Conservation (phyloP, 2,329 filamentous ascomycete species). For the Pyrenophora teres region DNA sequence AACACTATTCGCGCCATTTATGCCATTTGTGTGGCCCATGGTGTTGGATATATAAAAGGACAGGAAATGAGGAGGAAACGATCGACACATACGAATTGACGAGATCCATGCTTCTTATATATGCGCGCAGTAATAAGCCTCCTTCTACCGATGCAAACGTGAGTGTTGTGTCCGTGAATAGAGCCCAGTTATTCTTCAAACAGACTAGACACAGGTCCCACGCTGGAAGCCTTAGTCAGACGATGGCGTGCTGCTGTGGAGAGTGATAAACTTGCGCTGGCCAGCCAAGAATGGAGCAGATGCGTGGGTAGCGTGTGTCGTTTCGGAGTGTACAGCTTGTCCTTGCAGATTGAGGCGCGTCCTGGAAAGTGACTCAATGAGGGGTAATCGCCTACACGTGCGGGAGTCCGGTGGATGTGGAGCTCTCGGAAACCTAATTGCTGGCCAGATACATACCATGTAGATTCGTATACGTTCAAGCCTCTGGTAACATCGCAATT, state of each 20-base stretch:
- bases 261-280: not conserved
- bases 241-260: conserved; percentile 13
- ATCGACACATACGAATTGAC: conserved; percentile 47
- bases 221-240: conserved; percentile 34
- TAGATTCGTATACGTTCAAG: not conserved
- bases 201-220: conserved; percentile 28
- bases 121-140: conserved; percentile 11
- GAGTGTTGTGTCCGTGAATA: not conserved
- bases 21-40: conserved; percentile 31
- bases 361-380: conserved; percentile 32
- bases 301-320: conserved; percentile 34
- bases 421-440: not conserved
- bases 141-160: not conserved
- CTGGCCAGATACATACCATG: not conserved
- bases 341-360: conserved; percentile 17
- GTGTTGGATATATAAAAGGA: conserved; percentile 1
- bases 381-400: conserved; percentile 32
- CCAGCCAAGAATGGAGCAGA: conserved; percentile 17
- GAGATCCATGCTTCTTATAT: conserved; percentile 46
- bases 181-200: conserved; percentile 19
- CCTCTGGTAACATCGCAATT: conserved; percentile 1
- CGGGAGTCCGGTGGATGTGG: conserved; percentile 26
- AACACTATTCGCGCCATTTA: conserved; percentile 19
- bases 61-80: not conserved
- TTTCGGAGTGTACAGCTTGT: conserved; percentile 29